These are phyloP conservation scores for Penicillium sp. DNA, from an alignment of 2,329 filamentous ascomycete species.

Conservation along the genomic window DNA sequence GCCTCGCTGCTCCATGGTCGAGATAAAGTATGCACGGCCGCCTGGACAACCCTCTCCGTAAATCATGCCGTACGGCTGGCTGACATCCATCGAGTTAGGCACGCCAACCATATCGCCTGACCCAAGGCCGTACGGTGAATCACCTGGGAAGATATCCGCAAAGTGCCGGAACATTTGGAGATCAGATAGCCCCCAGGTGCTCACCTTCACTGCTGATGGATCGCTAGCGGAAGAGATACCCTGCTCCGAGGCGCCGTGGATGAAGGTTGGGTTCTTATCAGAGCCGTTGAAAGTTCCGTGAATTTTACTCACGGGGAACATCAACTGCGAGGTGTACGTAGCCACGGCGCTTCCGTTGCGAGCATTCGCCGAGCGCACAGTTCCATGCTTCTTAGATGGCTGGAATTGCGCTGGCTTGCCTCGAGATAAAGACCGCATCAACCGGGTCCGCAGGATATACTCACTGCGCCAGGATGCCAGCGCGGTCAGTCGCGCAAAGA, in stretches of 20 bases:
- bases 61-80: slow-evolving; percentile 77
- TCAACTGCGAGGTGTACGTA: slow-evolving; percentile 82
- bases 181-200: slow-evolving; percentile 79
- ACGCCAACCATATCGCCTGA: slow-evolving; percentile 71
- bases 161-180: slow-evolving; percentile 73
- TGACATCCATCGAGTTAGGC: slow-evolving; percentile 88
- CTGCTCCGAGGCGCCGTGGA: slow-evolving; percentile 78
- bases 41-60: slow-evolving; percentile 84
- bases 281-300: slow-evolving; percentile 71
- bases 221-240: slow-evolving; percentile 80
- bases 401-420: slow-evolving; percentile 68
- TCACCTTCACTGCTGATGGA: slow-evolving; percentile 69
- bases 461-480: slow-evolving; percentile 95
- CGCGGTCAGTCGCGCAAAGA: slow-evolving; percentile 77
- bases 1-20: slow-evolving; percentile 70
- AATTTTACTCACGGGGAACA: slow-evolving; percentile 74
- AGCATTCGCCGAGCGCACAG: slow-evolving; percentile 53
- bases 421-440: slow-evolving; percentile 75
- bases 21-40: slow-evolving; percentile 75
- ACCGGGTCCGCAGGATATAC: slow-evolving; percentile 81
- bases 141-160: slow-evolving; percentile 70
- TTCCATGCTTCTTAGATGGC: slow-evolving; percentile 52
- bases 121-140: slow-evolving; percentile 74
- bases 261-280: slow-evolving; percentile 73
- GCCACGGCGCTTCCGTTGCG: slow-evolving; percentile 71